Percentiles rank a stretch among this genome's conserved stretches.
Evolutionary conservation across 2,329 filamentous ascomycete genomes (phyloP).

Genomic region (Colletotrichum sp.): DNA sequence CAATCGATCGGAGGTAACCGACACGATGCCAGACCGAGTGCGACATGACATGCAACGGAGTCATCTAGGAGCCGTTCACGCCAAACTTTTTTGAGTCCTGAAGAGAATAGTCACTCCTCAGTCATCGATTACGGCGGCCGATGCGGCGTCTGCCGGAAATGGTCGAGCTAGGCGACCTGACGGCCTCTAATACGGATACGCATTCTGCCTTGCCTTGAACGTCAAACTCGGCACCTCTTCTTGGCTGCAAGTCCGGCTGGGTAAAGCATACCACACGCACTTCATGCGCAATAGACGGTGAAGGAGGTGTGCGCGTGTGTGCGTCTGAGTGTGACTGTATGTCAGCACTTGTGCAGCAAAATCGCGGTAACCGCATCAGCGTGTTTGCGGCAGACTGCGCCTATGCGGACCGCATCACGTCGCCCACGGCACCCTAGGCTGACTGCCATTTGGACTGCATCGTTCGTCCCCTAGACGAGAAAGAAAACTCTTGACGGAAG

Average conservation of each 20-base stretch:
- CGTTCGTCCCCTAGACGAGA: not conserved
- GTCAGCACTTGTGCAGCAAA: conserved; percentile 20
- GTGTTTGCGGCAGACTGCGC: not conserved
- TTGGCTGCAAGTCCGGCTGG: not conserved
- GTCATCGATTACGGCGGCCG: not conserved
- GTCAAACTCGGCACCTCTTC: not conserved
- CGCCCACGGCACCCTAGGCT: not conserved
- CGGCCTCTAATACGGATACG: not conserved
- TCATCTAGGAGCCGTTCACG: not conserved
- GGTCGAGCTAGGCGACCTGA: not conserved
- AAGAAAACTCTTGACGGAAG: not conserved
- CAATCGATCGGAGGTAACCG: conserved; percentile 7
- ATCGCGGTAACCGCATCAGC: conserved; percentile 17
- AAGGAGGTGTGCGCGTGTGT: conserved; percentile 10
- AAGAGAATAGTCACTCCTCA: not conserved
- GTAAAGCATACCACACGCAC: not conserved
- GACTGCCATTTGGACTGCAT: not conserved
- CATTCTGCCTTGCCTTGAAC: not conserved
- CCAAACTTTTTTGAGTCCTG: not conserved
- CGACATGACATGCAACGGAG: not conserved
- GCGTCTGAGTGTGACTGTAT: conserved; percentile 9
- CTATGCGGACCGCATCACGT: conserved; percentile 15
- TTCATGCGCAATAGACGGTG: conserved; percentile 1
- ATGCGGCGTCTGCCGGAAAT: not conserved
- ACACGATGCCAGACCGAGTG: not conserved